Evolutionary conservation across 805 yeast genomes (phyloP), one percentile per base, ranked within the genome.

Genomic region (Ogataea salicorniae): DNA sequence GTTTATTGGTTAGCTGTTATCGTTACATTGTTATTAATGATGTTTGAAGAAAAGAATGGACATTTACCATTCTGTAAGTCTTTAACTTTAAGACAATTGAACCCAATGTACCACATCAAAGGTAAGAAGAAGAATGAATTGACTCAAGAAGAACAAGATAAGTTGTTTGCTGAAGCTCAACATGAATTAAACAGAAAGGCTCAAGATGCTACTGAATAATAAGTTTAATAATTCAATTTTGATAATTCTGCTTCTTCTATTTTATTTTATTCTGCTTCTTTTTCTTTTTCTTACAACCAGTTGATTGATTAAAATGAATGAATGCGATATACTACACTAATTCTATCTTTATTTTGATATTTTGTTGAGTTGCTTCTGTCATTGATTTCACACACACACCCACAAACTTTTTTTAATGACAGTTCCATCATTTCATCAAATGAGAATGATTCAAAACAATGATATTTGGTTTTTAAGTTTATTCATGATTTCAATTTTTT

Each of bases 11-110:
- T 91, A 46, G 67, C 70, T 37, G 64, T 89, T 46, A 84, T 85
- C 52, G 51, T 71, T 20, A 68, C 75, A 35, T 62, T 92, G 40
- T 45, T 62, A 16, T 68, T 83, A 56, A 80, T 92, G 89, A 70
- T 83, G 53, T 90, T 61, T 70, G 94, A 88, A 74, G 99, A 92
- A 77, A 87, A 74, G 69, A 68, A 68, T 23, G 96, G 96, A 20
- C 91, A 84, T 66, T 74, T 86, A 68, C 91, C 96, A 66, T 81
- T 84, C 72, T 56, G 68, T 61, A 78, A 79, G 69, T 67, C 61
- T 47, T 52, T 75, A 57, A 63, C 64, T 59, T 58, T 82, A 50
- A 72, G 73, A 59, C 69, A 77, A 23, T 56, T 86, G 68, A 84
- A 83, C 69, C 95, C 92, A 68, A 74, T 81, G 76, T 84, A 82